Base-by-base conservation (phyloP, 176 grass and related monocot species). In the Musa itinerans region DNA sequence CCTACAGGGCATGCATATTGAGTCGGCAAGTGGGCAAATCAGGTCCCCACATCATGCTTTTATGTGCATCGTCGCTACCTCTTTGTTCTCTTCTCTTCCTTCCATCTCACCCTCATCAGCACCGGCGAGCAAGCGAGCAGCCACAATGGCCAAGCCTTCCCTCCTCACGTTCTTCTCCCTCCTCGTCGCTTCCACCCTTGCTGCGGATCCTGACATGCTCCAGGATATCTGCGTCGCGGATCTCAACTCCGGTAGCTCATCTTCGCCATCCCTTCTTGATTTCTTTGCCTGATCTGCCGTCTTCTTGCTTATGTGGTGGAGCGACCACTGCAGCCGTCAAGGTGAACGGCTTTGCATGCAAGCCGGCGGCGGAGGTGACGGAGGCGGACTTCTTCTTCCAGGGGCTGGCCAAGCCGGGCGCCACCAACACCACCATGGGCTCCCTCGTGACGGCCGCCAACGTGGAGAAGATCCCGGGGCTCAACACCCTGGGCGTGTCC, bases 401-500 rank as follows among this genome's bases (percentile, higher is more conserved):
- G 0, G 81, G 83, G 11, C 74, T 92, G 3, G 74, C 50, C 27
- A 80, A 74, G 1, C 75, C 84, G 0, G 92, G 92, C 13, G 88
- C 88, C 75, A 87, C 89, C 19, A 81, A 1, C 77, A 92, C 89
- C 75, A 11, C 79, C 2, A 34, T 76, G 3, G 89, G 92, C 0
- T 92, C 92, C 0, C 0, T 25, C 13, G 92, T 89, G 48, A 96
- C 92, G 0, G 29, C 55, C 15, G 92, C 89, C 0, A 92, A 89
- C 29, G 84, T 96, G 51, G 17, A 54, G 63, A 54, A 4, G 9
- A 75, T 96, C 72, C 78, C 92, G 0, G 92, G 92, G 6, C 80
- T 92, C 7, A 96, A 96, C 86, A 89, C 92, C 1, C 70, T 96
- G 2, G 92, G 92, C 11, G 86, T 92, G 14, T 92, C 92, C 73